Conservation (phyloP, 2,329 filamentous ascomycete genomes). For the Fusarium piperis region DNA sequence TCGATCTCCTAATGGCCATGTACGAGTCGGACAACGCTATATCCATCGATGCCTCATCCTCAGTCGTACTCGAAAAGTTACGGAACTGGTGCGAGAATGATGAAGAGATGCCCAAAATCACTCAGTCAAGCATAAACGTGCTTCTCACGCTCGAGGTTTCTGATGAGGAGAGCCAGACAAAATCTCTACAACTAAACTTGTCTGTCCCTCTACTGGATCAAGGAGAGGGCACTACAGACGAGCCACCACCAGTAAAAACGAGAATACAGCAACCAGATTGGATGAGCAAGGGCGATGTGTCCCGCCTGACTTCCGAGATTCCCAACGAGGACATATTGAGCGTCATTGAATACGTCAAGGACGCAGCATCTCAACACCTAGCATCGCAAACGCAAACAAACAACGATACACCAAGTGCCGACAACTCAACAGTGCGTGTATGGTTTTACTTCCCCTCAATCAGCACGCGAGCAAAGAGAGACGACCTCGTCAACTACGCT, state of each 20-base stretch:
- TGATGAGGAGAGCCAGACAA: constrained; percentile 12
- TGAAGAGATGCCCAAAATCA: constrained; percentile 9
- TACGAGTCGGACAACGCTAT: constrained; percentile 54
- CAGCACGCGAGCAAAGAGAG: constrained; percentile 66
- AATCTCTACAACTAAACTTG: constrained; percentile 48
- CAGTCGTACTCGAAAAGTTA: constrained; percentile 24
- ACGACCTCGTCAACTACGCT: constrained; percentile 65
- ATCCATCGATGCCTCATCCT: constrained; percentile 38
- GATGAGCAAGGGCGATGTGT: constrained; percentile 60
- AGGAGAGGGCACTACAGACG: constrained; percentile 17
- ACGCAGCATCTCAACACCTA: constrained; percentile 47
- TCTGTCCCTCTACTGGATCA: constrained; percentile 45
- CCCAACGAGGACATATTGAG: constrained; percentile 57
- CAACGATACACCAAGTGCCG: not conserved
- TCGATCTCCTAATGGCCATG: constrained; percentile 64
- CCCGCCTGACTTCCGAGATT: constrained; percentile 50
- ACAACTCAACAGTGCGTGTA: constrained; percentile 56
- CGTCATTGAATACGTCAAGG: constrained; percentile 56
- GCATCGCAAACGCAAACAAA: constrained; percentile 23
- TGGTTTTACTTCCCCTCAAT: constrained; percentile 74
- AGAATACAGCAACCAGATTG: constrained; percentile 60
- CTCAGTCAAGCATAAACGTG: constrained; percentile 30
- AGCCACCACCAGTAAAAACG: constrained; percentile 54
- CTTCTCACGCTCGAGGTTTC: constrained; percentile 40
- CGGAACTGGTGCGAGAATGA: constrained; percentile 38